Conservation (phyloP, 164 flowering plant species). For the Berberis thunbergii region DNA sequence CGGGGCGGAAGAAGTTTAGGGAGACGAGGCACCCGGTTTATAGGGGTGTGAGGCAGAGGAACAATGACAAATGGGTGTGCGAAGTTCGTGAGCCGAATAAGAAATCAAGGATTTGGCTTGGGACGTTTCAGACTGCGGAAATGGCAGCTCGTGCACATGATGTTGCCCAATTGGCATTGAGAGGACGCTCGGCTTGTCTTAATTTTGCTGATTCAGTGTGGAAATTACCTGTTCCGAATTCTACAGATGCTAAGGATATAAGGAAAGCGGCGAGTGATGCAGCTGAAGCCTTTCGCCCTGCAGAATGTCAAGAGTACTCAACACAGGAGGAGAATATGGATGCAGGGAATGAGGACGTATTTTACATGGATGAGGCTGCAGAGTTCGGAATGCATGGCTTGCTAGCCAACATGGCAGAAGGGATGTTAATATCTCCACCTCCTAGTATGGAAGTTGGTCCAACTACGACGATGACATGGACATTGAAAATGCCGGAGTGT, state of each 20-base stretch:
- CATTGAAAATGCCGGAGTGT: conserved; percentile 10
- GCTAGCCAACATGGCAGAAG: conserved; percentile 23
- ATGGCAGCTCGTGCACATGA: conserved; percentile 29
- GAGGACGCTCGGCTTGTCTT: conserved; percentile 4
- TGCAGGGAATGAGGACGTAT: background rate
- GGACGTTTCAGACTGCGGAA: conserved; percentile 36
- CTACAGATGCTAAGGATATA: background rate
- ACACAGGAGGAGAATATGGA: background rate
- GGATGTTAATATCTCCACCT: conserved; percentile 22
- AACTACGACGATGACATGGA: conserved; percentile 18
- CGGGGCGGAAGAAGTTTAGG: background rate
- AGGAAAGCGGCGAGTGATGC: conserved; percentile 1
- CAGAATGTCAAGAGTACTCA: background rate
- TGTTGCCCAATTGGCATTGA: conserved; percentile 13
- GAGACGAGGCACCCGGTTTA: conserved; percentile 3
- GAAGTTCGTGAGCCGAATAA: conserved; percentile 49
- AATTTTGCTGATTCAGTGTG: conserved; percentile 5
- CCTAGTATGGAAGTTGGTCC: conserved; percentile 1
- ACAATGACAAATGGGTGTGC: conserved; percentile 44
- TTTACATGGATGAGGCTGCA: conserved; percentile 19
- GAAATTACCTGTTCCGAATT: background rate
- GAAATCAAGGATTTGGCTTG: conserved; percentile 47
- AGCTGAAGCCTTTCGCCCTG: background rate
- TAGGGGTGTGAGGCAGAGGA: conserved; percentile 1
- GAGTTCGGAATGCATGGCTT: conserved; percentile 22